Evolutionary conservation across 805 yeast genomes (phyloP), one percentile per base, ranked within the genome.

Genomic region (Tetrapisispora taiwanensis): DNA sequence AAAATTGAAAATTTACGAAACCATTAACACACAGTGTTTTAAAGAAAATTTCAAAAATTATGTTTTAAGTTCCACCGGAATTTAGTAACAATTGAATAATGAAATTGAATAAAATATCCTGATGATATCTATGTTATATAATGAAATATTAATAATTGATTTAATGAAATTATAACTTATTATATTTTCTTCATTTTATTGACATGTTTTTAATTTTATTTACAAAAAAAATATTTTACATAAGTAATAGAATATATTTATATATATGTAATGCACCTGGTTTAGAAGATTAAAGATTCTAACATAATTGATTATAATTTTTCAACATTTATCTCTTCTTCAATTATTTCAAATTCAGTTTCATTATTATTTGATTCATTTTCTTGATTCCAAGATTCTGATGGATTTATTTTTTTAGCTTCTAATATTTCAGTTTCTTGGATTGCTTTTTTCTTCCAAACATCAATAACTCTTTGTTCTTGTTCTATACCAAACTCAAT

Each of bases 381-480:
- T 1, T 31, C 36, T 13, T 27, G 26, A 14, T 26, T 31, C 64
- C 62, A 60, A n/a, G 64, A 50, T 32, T 54, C 62, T 2, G 62
- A 49, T 28, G 63, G 63, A 32, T 54, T 58, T 4, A 59, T 50
- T 39, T 66, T 59, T 48, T 66, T 74, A 28, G 84, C 84, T 46
- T 71, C 69, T 41, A 69, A 58, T 28, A 74, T 59, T 60, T 75
- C 74, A 17, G 94, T 79, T 51, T 74, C 74, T 57, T 76, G 79
- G 28, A 70, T 65, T 13, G 95, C 95, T 46, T 78, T 76, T 42
- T 62, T 67, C 52, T 76, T 78, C 95, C 96, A 90, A 48, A 74
- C 69, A 46, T 78, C 82, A 42, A 90, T 73, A 35, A 74, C 73
- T 50, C 69, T 69, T 60, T 83, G 84, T 68, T 90, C 98, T 53